Evolutionary conservation across 768 basidiomycete species (phyloP).

Genomic region (Lactarius akahatsu): DNA sequence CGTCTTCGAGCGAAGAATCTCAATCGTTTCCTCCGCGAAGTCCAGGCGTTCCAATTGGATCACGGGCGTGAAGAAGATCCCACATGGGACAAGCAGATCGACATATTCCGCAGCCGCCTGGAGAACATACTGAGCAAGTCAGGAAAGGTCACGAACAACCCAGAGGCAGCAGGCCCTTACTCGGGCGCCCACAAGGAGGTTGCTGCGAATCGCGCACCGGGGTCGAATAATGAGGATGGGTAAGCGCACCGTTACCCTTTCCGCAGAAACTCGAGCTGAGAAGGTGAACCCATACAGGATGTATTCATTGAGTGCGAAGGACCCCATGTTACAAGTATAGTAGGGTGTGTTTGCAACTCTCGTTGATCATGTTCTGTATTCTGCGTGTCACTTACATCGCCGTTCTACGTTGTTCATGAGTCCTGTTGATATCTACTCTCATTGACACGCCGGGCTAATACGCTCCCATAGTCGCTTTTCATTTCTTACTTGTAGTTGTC

Average conservation of each 20-base stretch:
- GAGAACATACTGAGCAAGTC: slow-evolving; percentile 49
- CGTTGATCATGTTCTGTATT: background rate
- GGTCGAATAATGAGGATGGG: background rate
- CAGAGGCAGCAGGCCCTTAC: background rate
- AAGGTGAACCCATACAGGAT: background rate
- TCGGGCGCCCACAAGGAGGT: background rate
- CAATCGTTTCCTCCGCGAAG: slow-evolving; percentile 65
- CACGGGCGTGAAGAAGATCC: no score
- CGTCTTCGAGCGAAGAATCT: slow-evolving; percentile 55
- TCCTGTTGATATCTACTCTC: background rate
- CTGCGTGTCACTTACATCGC: background rate
- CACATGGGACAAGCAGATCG: slow-evolving; percentile 32
- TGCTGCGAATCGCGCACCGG: background rate
- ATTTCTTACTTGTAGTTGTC: background rate
- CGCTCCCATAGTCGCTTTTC: background rate
- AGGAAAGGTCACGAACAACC: slow-evolving; percentile 20
- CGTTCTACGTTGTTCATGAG: background rate
- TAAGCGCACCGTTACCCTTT: background rate
- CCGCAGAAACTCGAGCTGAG: background rate
- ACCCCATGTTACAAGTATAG: background rate
- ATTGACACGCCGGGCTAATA: background rate
- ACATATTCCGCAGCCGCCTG: slow-evolving; percentile 41
- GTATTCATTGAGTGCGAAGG: background rate
- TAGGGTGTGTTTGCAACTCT: background rate
- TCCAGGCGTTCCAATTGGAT: slow-evolving; percentile 53